Base-by-base conservation (phyloP, 768 basidiomycete genomes). In the Suillus fuscotomentosus region DNA sequence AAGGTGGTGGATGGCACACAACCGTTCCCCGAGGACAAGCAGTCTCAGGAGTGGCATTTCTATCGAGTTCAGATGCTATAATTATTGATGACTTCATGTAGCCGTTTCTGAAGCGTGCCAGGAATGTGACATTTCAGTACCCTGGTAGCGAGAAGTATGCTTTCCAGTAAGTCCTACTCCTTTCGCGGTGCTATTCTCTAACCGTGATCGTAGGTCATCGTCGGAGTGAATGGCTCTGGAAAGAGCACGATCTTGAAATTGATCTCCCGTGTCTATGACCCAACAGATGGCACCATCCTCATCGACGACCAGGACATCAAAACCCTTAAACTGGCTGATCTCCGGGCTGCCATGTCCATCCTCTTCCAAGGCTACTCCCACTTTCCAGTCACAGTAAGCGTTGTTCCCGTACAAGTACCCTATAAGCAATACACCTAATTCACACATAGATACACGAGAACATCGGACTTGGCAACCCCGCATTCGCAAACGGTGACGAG, bases 231-330 rank as follows among this genome's bases (percentile, higher is more conserved):
- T 66, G 92, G 92, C 8, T 90, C 89, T 0, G 91, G 88, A 3
- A 94, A 93, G 76, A 90, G 88, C 71, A 93, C 91, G 1, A 85
- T 93, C 50, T 77, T 94, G 53, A 94, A 93, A 71, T 79, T 92
- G 50, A 82, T 89, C 41, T 76, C 85, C 24, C 85, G 91, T 24
- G 72, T 93, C 31, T 91, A 92, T 66, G 90, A 93, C 68, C 83
- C 85, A 0, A 77, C 76, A 3, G 88, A 89, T 56, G 91, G 91
- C 27, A 76, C 80, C 41, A 92, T 94, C 50, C 73, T 89, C 14
- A 73, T 94, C 34, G 84, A 92, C 66, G 86, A 81, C 22, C 69
- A 77, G 59, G 85, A 91, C 67, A 89, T 93, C 65, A 81, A 80
- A 50, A 82, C 81, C 0, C 75, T 90, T 14, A 84, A 81, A 60